Conservation (phyloP, 345 rosid species). For the Eucalyptus sp. region DNA sequence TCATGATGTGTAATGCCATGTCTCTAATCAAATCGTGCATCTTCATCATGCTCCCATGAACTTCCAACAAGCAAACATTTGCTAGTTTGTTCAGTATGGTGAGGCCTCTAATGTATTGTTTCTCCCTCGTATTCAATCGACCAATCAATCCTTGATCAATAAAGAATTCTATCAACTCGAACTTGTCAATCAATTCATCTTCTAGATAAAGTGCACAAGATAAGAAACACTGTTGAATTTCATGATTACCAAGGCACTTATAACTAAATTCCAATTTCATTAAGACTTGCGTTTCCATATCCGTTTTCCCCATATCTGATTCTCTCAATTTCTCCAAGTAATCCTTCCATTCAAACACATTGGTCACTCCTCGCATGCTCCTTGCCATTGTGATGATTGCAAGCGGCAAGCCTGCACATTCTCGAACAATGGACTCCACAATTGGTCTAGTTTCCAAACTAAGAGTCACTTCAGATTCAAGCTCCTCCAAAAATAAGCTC, state of each 20-base stretch:
- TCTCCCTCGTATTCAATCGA: neutral
- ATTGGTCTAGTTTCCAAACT: neutral
- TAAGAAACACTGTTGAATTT: constrained; percentile 2
- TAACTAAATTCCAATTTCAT: neutral
- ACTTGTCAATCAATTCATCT: neutral
- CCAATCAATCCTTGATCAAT: constrained; percentile 8
- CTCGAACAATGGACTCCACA: neutral
- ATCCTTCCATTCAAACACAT: neutral
- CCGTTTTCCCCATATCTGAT: neutral
- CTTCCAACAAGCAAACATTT: constrained; percentile 2
- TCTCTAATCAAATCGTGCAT: constrained; percentile 16
- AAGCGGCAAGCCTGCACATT: constrained; percentile 7
- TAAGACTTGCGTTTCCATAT: neutral
- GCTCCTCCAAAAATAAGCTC: neutral
- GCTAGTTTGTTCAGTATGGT: constrained; percentile 4
- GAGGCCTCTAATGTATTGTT: neutral
- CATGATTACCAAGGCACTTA: neutral
- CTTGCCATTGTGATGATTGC: neutral
- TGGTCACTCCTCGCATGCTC: neutral
- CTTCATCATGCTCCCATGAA: neutral
- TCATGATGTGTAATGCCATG: constrained; percentile 7
- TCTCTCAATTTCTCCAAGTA: neutral
- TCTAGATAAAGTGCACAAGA: constrained; percentile 12
- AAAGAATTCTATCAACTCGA: neutral
- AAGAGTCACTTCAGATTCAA: neutral